phyloP scores from a whole-genome alignment of 2,329 filamentous ascomycete genomes.

The Paraphaeosphaeria minitans region DNA sequence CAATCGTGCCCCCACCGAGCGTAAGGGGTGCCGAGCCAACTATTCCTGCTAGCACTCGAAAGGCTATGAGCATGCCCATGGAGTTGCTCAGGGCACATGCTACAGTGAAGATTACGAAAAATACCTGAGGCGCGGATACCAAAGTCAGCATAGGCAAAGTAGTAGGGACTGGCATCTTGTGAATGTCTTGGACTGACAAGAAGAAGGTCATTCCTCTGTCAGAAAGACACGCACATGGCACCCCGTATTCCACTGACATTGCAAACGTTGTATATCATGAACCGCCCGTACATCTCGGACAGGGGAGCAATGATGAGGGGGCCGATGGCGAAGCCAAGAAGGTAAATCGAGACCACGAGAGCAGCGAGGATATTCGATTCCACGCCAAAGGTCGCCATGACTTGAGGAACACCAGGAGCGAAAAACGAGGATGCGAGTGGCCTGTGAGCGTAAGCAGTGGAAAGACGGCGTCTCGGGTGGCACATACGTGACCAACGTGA shows the following conservation, averaged over 20 bases:
- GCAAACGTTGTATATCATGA: conserved; percentile 38
- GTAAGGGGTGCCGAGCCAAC: conserved; percentile 42
- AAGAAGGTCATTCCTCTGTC: background rate
- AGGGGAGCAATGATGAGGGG: conserved; percentile 46
- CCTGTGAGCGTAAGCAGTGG: conserved; percentile 10
- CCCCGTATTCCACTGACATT: conserved; percentile 34
- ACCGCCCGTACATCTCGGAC: conserved; percentile 44
- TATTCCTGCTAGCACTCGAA: conserved; percentile 45
- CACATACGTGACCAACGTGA: conserved; percentile 45
- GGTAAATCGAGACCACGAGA: conserved; percentile 47
- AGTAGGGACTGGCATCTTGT: background rate
- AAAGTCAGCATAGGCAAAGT: background rate
- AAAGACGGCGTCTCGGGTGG: background rate
- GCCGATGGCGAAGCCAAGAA: conserved; percentile 47
- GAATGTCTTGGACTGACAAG: background rate
- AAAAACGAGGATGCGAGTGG: conserved; percentile 48
- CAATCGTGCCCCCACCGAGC: conserved; percentile 43
- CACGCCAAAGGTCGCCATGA: conserved; percentile 40
- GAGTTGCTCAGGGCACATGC: conserved; percentile 44
- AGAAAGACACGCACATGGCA: background rate
- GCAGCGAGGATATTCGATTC: conserved; percentile 38
- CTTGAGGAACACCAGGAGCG: conserved; percentile 66
- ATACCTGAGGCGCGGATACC: conserved; percentile 27
- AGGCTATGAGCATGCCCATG: conserved; percentile 46
- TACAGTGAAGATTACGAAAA: conserved; percentile 59